phyloP scores from a whole-genome alignment of 805 yeast genomes.

The Limtongozyma cylindracea region DNA sequence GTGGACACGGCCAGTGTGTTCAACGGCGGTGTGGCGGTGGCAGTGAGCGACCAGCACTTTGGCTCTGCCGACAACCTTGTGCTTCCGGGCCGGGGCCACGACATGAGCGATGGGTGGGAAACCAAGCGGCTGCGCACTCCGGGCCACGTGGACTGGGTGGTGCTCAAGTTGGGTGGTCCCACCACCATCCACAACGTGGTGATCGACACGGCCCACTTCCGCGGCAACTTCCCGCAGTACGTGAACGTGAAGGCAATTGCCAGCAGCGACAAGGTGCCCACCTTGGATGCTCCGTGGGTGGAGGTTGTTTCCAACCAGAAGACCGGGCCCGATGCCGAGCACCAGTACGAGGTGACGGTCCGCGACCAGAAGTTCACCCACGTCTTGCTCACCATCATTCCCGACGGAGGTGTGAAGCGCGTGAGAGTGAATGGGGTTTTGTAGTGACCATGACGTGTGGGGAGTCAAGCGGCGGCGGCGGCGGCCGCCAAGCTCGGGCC shows the following conservation, averaged over 20 bases:
- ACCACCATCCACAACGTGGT: conserved; percentile 32
- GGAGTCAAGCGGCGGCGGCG: too few relatives aligned
- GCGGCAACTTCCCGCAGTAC: conserved; percentile 86
- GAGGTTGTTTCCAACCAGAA: conserved; percentile 38
- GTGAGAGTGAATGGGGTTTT: too few relatives aligned
- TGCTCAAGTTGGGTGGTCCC: conserved; percentile 49
- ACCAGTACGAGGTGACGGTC: conserved; percentile 16
- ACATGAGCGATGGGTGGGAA: conserved; percentile 99
- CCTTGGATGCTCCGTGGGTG: conserved; percentile 27
- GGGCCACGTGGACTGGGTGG: conserved; percentile 84
- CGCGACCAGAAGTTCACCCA: conserved; percentile 24
- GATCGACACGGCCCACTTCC: conserved; percentile 80
- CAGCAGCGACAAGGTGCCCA: conserved; percentile 9
- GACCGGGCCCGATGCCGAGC: conserved; percentile 73
- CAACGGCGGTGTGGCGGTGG: conserved; percentile 74
- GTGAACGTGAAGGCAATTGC: conserved; percentile 40
- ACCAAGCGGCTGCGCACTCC: conserved; percentile 67
- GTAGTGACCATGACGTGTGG: too few relatives aligned
- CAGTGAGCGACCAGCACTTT: conserved; percentile 79
- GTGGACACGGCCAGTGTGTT: conserved; percentile 63
- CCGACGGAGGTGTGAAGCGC: conserved; percentile 94
- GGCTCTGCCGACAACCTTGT: conserved; percentile 77
- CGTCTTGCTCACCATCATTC: conserved; percentile 61
- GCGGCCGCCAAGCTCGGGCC: too few relatives aligned
- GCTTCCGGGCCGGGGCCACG: conserved; percentile 84